Base-by-base conservation (phyloP, 371 early-diverging fungal genomes). In the Mortierella sp. region DNA sequence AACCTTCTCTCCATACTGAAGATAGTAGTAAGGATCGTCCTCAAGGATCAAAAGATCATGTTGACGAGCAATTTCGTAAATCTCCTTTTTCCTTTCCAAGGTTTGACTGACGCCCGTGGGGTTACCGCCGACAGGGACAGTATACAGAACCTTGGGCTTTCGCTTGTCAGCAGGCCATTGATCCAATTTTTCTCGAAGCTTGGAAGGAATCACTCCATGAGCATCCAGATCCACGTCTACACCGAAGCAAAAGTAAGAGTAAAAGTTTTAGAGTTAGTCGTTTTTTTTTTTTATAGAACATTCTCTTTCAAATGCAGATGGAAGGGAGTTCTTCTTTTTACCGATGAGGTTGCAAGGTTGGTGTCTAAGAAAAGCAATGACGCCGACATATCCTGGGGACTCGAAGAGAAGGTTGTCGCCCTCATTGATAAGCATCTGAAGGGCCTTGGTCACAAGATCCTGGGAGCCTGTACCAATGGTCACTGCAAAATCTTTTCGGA, bases 1-100 rank as follows among this genome's bases (percentile, higher is more conserved):
- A 0, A 83, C 46, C 60, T 67, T 67, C 0, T 70, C 74, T 0
- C 62, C 63, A 46, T 82, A 84, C 72, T 92, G 92, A 21, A 94
- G 75, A 62, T 89, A 93, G 60, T 91, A 93, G 60, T 93, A 94
- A 12, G 95, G 93, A 67, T 94, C 95, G 64, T 94, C 95, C 80
- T 93, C 93, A 15, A 93, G 66, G 37, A 93, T 89, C 23, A 93
- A 46, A 1, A 95, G 52, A 66, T 92, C 83, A 60, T 89, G 86
- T 66, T 86, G 74, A 48, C 72, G 72, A 9, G 87, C 86, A 53
- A 94, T 80, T 21, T 80, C 75, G 66, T 92, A 93, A 14, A 95
- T 84, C 18, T 83, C 77, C 65, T 83, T 80, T 62, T 89, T 91
- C 28, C 94, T 84, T 47, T 89, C 88, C 29, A 87, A 60, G 1